These are phyloP conservation scores for Saposhnikovia divaricata DNA, from an alignment of 129 eudicot genomes.

Conservation along the genomic window DNA sequence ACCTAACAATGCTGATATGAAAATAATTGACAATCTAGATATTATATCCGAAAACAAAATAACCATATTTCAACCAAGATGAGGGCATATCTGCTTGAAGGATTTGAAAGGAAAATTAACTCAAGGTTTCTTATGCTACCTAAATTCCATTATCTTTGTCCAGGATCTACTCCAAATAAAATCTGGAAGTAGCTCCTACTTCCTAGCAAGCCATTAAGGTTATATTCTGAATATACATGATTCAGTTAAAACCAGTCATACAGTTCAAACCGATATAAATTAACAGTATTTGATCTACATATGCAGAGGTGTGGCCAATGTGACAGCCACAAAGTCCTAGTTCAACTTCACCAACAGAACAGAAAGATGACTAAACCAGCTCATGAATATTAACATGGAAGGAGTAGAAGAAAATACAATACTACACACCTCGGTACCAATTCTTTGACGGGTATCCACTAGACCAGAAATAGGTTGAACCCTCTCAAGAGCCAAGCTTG, in stretches of 20 bases:
- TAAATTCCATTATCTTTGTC: neutral
- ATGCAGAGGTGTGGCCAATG: neutral
- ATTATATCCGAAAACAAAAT: neutral
- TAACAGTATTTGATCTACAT: neutral
- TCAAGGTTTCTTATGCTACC: neutral
- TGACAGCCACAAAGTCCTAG: neutral
- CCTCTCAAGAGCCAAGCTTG: conserved; percentile 32
- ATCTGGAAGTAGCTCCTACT: neutral
- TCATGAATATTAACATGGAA: neutral
- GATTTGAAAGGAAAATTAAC: neutral
- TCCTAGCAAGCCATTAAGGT: neutral
- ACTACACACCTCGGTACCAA: conserved; percentile 35
- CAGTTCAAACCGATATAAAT: neutral
- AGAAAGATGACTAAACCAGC: neutral
- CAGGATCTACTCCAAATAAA: neutral
- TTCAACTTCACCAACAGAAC: neutral
- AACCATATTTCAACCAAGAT: neutral
- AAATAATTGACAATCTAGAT: neutral
- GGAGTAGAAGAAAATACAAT: conserved; percentile 1
- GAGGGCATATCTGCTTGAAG: neutral
- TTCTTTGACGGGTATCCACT: conserved; percentile 31
- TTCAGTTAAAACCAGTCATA: neutral
- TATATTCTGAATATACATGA: neutral
- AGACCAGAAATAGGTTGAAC: conserved; percentile 21
- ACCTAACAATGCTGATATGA: neutral